Conservation (phyloP, 495 filamentous ascomycete genomes). For the Trypethelium eluteriae region DNA sequence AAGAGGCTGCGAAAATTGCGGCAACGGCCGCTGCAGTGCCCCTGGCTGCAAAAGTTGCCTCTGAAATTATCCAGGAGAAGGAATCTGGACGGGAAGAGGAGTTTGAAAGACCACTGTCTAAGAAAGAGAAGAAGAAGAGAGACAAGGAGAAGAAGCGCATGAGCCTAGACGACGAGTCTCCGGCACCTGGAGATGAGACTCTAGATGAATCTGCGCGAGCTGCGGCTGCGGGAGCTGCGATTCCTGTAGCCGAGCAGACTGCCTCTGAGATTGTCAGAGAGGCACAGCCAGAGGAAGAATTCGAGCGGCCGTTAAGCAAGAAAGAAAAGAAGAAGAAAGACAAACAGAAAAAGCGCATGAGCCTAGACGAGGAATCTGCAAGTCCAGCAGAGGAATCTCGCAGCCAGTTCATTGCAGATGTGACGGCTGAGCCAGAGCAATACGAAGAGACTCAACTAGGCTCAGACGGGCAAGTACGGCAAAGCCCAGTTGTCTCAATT, state of each 20-base stretch:
- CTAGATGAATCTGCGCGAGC: background rate
- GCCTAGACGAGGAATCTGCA: background rate
- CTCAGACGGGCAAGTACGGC: background rate
- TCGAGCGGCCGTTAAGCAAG: conserved; percentile 18
- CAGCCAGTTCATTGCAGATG: background rate
- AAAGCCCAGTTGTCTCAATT: conserved; percentile 16
- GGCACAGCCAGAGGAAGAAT: conserved; percentile 6
- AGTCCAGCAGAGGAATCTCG: background rate
- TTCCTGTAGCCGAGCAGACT: background rate
- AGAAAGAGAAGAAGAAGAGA: conserved; percentile 25
- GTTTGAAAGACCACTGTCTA: conserved; percentile 23
- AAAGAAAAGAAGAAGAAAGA: conserved; percentile 23
- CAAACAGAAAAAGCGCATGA: background rate
- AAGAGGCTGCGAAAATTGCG: conserved; percentile 2
- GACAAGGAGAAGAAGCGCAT: conserved; percentile 18
- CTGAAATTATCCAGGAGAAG: conserved; percentile 7
- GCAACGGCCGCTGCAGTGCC: conserved; percentile 6
- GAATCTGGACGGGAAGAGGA: conserved; percentile 7
- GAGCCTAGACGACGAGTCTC: background rate
- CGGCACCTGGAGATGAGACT: background rate
- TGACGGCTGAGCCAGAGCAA: background rate
- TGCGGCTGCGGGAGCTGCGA: background rate
- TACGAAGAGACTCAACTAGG: background rate
- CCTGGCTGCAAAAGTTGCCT: background rate
- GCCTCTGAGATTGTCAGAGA: conserved; percentile 1